Evolutionary conservation across 2,329 filamentous ascomycete genomes (phyloP), one percentile per base, ranked within the genome.

Genomic region (Laburnicola sp.): DNA sequence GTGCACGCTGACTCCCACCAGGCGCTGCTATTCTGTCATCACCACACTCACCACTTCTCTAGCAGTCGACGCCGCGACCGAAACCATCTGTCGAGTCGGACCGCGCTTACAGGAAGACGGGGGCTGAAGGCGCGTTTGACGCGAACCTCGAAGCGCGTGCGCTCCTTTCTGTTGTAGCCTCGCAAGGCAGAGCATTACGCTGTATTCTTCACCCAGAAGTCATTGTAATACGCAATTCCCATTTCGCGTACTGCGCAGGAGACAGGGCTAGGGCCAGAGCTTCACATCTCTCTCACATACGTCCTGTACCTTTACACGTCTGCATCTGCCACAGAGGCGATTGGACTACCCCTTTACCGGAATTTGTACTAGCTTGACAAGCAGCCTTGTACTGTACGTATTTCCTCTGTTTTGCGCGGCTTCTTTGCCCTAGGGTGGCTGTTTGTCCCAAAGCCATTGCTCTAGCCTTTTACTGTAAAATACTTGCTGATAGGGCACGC

Each of bases 301-400:
- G 59, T 68, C 60, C 63, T 72, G 69, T 72, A 71, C 64, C 60
- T 66, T 68, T 62, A 60, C 56, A 60, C 53, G 32, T 70, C 69
- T 65, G 69, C 58, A 72, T 71, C 68, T 72, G 69, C 68, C 69
- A 45, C 26, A 72, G 69, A 62, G 69, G 69, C 69, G 68, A 71
- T 72, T 69, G 68, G 69, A 66, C 45, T 64, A 57, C 57, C 42
- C 64, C 31, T 66, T 64, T 66, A 64, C 59, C 56, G 59, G 68
- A 64, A 57, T 58, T 62, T 63, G 60, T 66, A 62, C 59, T 57
- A 57, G 59, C 62, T 56, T 59, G 54, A 55, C 54, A 57, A 64
- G 69, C 59, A 69, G 65, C 63, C 69, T 59, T 73, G 70, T 73
- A 73, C 60, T 73, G 70, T 73, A 73, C 70, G 70, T 73, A 73